phyloP scores from a whole-genome alignment of 2,329 filamentous ascomycete species.

The Penicillium italicum region DNA sequence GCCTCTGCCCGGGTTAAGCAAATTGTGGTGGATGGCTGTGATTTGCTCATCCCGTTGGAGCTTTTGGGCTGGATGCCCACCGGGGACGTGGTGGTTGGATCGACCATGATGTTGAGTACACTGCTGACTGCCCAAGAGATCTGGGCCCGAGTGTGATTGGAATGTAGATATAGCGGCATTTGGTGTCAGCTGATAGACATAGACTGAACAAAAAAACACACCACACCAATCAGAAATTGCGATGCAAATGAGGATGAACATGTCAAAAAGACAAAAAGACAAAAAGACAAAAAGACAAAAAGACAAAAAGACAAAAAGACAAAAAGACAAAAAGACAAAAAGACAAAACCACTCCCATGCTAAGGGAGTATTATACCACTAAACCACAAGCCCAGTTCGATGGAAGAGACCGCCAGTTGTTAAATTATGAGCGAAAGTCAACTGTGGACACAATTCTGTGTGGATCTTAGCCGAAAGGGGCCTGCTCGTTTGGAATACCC shows the following conservation, averaged over 20 bases:
- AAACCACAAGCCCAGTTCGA: constrained; percentile 40
- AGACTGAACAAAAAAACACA: background rate
- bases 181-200: background rate
- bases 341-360: constrained; percentile 49
- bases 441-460: background rate
- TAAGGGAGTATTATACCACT: constrained; percentile 50
- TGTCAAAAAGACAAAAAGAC: too few species aligned
- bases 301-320: too few species aligned
- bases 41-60: constrained; percentile 60
- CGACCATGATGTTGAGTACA: constrained; percentile 60
- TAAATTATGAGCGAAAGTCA: background rate
- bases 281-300: too few species aligned
- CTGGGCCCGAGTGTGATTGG: constrained; percentile 46
- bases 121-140: constrained; percentile 58
- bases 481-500: background rate
- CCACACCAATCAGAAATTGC: background rate
- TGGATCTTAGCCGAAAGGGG: too few species aligned
- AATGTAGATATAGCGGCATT: background rate
- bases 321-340: too few species aligned
- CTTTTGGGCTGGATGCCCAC: constrained; percentile 59
- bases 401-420: background rate
- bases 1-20: constrained; percentile 42
- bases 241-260: background rate
- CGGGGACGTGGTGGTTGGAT: constrained; percentile 52
- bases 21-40: constrained; percentile 57